Evolutionary conservation across 106 monocot genomes (phyloP), one percentile per base, ranked within the genome.

Genomic region (Acanthochlamys bracteata): DNA sequence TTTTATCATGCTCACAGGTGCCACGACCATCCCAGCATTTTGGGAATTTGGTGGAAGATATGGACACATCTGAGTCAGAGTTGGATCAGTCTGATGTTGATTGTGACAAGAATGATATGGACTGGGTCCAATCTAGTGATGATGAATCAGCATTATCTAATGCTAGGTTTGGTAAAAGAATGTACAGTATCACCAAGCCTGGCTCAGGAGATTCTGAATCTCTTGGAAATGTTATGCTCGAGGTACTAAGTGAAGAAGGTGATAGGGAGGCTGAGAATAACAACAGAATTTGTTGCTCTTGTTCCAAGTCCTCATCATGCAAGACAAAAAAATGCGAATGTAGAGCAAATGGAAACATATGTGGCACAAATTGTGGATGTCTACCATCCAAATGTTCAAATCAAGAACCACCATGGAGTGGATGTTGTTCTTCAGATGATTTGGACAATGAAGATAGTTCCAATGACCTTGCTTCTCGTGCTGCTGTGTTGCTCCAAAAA

Each of bases 311-410:
- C 17, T 99, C 98, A 17, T 76, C 69, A 16, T 99, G 98, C 61
- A 99, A 92, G 39, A 99, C 98, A 3, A 81, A 82, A 19, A 99
- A 88, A 63, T 99, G 98, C 53, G 85, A 99, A 56, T 99, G 98
- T 63, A 73, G 98, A 57, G 73, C 69, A 55, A 55, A 25, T 15
- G 73, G 81, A 46, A 54, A 19, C 11, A 49, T 27, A 0, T 99
- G 98, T 66, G 73, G 77, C 2, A 12, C 7, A 20, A 62, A 49
- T 7, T 99, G 98, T 47, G 85, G 98, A 16, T 99, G 98, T 39
- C 12, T 64, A 0, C 7, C 57, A 43, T 79, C 68, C 0, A 99
- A 86, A 41, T 99, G 98, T 79, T 45, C 78, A 4, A 99, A 99
- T 42, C 75, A 85, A 70, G 86, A 70, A 59, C 70, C 23, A 59